Conservation (phyloP, 116 monocot species). For the Papilionanthe hybrid region DNA sequence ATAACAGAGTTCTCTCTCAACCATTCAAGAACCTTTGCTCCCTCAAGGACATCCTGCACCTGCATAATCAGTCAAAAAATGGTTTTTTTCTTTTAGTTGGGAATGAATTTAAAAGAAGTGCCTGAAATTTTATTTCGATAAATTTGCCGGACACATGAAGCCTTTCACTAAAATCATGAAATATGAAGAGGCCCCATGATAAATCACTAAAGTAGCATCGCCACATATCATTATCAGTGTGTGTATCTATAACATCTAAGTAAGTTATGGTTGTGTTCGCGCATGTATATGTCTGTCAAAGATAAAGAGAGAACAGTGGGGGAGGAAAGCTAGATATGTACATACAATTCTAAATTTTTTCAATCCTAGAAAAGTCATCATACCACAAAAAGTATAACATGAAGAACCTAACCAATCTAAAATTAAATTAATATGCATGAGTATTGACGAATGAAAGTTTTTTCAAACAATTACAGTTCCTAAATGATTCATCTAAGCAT, state of each 20-base stretch:
- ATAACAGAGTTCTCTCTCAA: slow-evolving; percentile 83
- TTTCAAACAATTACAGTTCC: neutral
- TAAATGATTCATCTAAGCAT: neutral
- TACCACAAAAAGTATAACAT: too few species aligned
- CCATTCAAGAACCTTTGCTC: slow-evolving; percentile 99
- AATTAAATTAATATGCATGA: neutral
- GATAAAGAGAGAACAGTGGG: neutral
- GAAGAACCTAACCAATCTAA: neutral
- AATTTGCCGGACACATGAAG: too few species aligned
- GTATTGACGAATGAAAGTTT: neutral
- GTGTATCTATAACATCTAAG: neutral
- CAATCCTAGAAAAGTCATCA: too few species aligned
- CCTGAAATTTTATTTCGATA: neutral
- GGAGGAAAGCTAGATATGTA: neutral
- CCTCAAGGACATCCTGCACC: slow-evolving; percentile 93
- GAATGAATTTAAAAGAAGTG: neutral
- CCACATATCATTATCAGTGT: neutral
- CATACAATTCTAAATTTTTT: neutral
- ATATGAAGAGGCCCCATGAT: neutral
- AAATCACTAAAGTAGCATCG: neutral
- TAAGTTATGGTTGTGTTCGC: neutral
- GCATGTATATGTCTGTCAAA: too few species aligned
- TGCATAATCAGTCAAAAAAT: slow-evolving; percentile 22
- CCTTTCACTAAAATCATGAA: neutral
- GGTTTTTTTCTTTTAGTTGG: neutral